Conservation (phyloP, 208 protist species). For the Phytomonas serpens region DNA sequence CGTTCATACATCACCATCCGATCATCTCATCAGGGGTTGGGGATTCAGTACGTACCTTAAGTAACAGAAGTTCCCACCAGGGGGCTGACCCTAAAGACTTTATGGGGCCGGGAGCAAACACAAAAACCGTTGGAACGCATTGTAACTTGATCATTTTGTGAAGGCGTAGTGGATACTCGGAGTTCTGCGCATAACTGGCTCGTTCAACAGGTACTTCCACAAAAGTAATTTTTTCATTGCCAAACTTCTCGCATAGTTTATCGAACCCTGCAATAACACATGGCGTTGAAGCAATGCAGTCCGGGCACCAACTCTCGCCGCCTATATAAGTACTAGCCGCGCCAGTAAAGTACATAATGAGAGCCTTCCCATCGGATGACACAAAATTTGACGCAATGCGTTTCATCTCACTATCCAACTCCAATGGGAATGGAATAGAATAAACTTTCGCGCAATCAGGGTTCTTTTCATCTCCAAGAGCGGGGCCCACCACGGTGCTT, state of each 20-base stretch:
- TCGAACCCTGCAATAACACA: constrained; percentile 30
- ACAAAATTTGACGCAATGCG: constrained; percentile 10
- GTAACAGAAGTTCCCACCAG: constrained; percentile 36
- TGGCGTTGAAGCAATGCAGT: constrained; percentile 49
- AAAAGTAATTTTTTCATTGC: constrained; percentile 25
- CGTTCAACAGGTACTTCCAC: constrained; percentile 59
- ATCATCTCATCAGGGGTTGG: constrained; percentile 5
- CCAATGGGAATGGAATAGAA: constrained; percentile 22
- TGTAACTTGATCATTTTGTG: constrained; percentile 36
- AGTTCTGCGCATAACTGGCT: constrained; percentile 53
- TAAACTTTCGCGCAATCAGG: constrained; percentile 15
- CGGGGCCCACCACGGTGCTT: constrained; percentile 19
- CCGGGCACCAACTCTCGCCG: constrained; percentile 67
- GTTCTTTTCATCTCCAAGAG: constrained; percentile 6
- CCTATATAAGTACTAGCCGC: constrained; percentile 29
- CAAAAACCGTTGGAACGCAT: constrained; percentile 43
- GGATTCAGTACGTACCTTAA: constrained; percentile 29
- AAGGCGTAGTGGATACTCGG: constrained; percentile 44
- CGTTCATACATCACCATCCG: neutral
- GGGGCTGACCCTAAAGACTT: constrained; percentile 16
- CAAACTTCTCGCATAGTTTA: constrained; percentile 26
- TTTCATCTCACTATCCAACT: constrained; percentile 26
- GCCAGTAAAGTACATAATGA: constrained; percentile 57
- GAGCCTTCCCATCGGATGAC: constrained; percentile 7
- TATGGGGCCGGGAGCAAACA: constrained; percentile 18